These are phyloP conservation scores for Teratosphaeria destructans DNA, from an alignment of 2,329 filamentous ascomycete genomes.

Conservation along the genomic window DNA sequence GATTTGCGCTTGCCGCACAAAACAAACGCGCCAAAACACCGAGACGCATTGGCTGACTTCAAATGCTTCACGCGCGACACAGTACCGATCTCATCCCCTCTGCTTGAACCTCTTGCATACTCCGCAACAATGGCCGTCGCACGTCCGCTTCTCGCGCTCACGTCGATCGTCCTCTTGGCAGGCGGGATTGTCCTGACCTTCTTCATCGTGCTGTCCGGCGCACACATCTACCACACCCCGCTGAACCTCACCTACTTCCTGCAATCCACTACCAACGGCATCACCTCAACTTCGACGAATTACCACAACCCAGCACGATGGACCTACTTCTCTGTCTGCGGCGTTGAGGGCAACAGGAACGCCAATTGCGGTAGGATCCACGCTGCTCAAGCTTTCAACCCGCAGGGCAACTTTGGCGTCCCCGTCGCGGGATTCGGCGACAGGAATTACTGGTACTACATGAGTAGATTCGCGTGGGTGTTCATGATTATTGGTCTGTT, in stretches of 20 bases:
- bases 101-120: neutral
- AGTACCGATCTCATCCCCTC: neutral
- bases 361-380: slow-evolving; percentile 53
- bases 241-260: slow-evolving; percentile 79
- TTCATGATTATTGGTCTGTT: slow-evolving; percentile 79
- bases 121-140: slow-evolving; percentile 4
- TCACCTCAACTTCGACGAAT: slow-evolving; percentile 51
- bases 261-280: slow-evolving; percentile 62
- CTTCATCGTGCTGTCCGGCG: slow-evolving; percentile 54
- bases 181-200: slow-evolving; percentile 54
- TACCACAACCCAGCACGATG: slow-evolving; percentile 57
- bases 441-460: slow-evolving; percentile 64
- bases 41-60: neutral
- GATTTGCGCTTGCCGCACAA: neutral
- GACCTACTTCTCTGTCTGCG: slow-evolving; percentile 84
- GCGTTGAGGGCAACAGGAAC: slow-evolving; percentile 43
- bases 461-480: slow-evolving; percentile 87
- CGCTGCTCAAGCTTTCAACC: slow-evolving; percentile 57
- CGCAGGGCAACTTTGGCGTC: slow-evolving; percentile 49
- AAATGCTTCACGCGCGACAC: neutral
- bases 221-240: slow-evolving; percentile 41
- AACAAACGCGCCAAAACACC: neutral
- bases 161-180: slow-evolving; percentile 52
- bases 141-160: slow-evolving; percentile 47
- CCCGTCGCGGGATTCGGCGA: slow-evolving; percentile 44